These are phyloP conservation scores for Castanea mollissima DNA, from an alignment of 306 rosid genomes.

Conservation along the genomic window DNA sequence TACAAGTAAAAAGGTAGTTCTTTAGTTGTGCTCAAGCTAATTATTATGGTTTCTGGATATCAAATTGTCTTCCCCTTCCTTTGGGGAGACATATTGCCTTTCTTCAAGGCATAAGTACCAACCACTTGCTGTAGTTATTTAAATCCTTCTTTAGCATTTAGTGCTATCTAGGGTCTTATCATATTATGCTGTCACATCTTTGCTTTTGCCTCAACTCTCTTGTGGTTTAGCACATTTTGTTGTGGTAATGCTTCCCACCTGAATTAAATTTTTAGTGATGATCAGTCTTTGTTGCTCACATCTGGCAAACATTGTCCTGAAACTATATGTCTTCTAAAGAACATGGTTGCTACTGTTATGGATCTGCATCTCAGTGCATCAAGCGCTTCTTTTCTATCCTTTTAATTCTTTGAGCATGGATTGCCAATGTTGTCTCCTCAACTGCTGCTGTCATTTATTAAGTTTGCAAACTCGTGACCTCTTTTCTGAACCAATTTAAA, in stretches of 20 bases:
- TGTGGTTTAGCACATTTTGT: neutral
- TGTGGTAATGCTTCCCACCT: neutral
- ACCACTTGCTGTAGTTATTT: neutral
- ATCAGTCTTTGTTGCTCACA: neutral
- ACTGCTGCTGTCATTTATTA: constrained; percentile 3
- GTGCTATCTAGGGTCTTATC: neutral
- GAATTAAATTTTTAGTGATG: neutral
- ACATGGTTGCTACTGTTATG: neutral
- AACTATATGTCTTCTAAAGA: neutral
- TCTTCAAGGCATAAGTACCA: neutral
- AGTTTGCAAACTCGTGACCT: neutral
- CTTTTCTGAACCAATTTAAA: neutral
- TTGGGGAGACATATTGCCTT: neutral
- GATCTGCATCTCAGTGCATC: neutral
- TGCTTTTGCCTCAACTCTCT: neutral
- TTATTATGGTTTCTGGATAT: neutral
- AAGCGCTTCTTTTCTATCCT: neutral
- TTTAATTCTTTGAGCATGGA: neutral
- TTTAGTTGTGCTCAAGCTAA: neutral
- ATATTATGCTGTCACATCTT: neutral
- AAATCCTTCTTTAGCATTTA: neutral
- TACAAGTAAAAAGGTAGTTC: neutral
- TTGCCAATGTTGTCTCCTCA: neutral
- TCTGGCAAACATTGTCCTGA: neutral
- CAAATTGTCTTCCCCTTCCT: neutral